A percentile compares a stretch with the other conserved stretches of the same genome.
These are phyloP conservation scores for Lignosus rhinocerotis DNA, from an alignment of 1,284 basidiomycete genomes.

Conservation along the genomic window DNA sequence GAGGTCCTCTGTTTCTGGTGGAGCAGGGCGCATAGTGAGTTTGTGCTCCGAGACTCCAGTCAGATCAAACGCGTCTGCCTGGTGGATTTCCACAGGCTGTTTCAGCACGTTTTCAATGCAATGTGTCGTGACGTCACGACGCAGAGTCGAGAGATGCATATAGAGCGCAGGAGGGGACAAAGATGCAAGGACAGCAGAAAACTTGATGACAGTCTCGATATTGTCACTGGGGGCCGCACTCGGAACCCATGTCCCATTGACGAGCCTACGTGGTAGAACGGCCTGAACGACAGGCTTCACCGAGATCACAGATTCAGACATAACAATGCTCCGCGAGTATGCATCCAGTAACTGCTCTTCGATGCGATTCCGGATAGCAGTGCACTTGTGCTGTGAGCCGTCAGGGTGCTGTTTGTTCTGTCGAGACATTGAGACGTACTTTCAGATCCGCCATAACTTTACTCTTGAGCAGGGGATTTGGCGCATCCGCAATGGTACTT, in stretches of 20 bases:
- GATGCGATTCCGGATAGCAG: constrained; percentile 54
- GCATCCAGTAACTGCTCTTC: constrained; percentile 75
- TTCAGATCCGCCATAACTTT: constrained; percentile 55
- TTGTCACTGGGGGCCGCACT: constrained; percentile 46
- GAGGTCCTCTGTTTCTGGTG: constrained; percentile 42
- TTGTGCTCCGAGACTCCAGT: constrained; percentile 39
- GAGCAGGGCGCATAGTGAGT: constrained; percentile 47
- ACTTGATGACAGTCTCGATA: constrained; percentile 50
- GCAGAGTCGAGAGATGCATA: constrained; percentile 56
- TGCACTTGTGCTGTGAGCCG: constrained; percentile 49
- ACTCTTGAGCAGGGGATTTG: constrained; percentile 52
- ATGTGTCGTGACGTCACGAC: constrained; percentile 61
- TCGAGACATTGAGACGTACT: constrained; percentile 39
- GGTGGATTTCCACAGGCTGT: constrained; percentile 47
- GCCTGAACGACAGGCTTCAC: constrained; percentile 60
- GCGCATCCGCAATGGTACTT: constrained; percentile 46
- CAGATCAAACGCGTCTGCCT: constrained; percentile 36
- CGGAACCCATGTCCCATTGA: not conserved
- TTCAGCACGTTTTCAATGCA: constrained; percentile 61
- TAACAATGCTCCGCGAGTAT: constrained; percentile 55
- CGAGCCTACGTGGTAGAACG: constrained; percentile 30
- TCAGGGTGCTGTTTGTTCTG: not conserved
- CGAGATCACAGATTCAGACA: constrained; percentile 49
- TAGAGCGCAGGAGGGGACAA: constrained; percentile 56
- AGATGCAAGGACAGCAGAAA: constrained; percentile 60